Base-by-base conservation (phyloP, 2,329 filamentous ascomycete species). In the Metarhizium brunneum region DNA sequence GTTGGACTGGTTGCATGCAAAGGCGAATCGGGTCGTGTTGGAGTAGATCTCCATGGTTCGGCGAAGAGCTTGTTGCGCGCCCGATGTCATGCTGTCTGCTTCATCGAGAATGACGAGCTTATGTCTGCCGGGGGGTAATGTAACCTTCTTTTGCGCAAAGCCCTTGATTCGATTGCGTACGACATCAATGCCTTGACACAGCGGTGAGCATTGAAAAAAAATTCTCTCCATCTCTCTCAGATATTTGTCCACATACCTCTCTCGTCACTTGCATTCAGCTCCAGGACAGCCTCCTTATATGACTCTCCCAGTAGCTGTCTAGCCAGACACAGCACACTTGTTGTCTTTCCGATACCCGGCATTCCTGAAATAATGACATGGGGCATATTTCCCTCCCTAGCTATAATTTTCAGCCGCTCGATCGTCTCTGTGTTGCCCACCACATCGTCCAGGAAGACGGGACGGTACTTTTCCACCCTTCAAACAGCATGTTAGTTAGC, bases 351-450 rank as follows among this genome's bases (percentile, higher is more conserved):
- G 66, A 97, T 99, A 67, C 94, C 94, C 20, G 94, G 94, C 91
- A 96, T 97, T 58, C 94, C 94, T n/a, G 90, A 96, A 66, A 99
- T 97, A 73, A 99, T 97, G 66, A 99, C 84, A 73, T 99, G 94
- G 2, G 94, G 94, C 92, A 99, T 96, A 74, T 99, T 99, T 64
- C 94, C 94, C 75, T 97, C 94, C 72, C 92, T 94, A 50, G 94
- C 92, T 64, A 99, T 97, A 66, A 99, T 97, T 70, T 97, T 97
- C 65, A 99, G 78, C 55, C 94, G 88, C 71, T 97, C 92, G 65
- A 99, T 91, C 1, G 94, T 99, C 71, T 99, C 94, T 20, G 90
- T 95, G 72, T 99, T 99, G 67, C 94, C 94, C 54, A 99, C 94
- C 54, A 99, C 86, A 74, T 99, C 92, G 73, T 97, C 91, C 35